Base-by-base conservation (phyloP, 352 stramenopile species). In the Pythium folliculosum region DNA sequence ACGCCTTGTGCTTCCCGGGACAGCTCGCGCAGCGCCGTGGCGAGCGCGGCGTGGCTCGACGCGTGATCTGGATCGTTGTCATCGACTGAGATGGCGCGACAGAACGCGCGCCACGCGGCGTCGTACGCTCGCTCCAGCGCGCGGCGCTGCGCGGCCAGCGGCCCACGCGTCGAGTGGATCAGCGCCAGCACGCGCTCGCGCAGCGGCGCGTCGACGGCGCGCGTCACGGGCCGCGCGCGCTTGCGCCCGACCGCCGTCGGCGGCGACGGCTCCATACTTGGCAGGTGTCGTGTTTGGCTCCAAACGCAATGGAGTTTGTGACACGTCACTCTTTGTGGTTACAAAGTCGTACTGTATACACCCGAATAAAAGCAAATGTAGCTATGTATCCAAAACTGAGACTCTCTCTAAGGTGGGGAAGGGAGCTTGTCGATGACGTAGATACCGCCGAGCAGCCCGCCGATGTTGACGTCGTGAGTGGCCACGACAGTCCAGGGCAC, bases 391-490 rank as follows among this genome's bases (percentile, higher is more conserved):
- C 5, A 37, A 5, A 37, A 37, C 9, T 5, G 32, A 9, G 9
- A 37, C 32, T 44, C 38, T 44, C 6, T 40, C 35, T 40, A 40
- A 40, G 12, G 8, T 6, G 38, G 8, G 5, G 38, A 4, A 3
- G 38, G 8, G 38, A 17, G 35, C 45, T 60, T 61, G 37, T 67
- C 51, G 19, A 67, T 67, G 23, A 93, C 71, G 71, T 86, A 93
- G 55, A 93, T 81, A 40, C 75, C 67, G 40, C 81, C 77, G 30
- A 77, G 72, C 22, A 94, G 59, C 23, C 85, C 85, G 47, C 85
- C 83, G 52, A 94, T 92, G 67, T 85, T 94, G 16, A 94, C 85
- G 25, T 88, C 77, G 70, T 91, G 67, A 44, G 81, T 75, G 6
- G 72, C 55, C 21, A 81, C 63, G 16, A 91, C 59, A 0, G 55